Evolutionary conservation across 805 yeast genomes (phyloP).

Genomic region (Saturnispora gosingensis): DNA sequence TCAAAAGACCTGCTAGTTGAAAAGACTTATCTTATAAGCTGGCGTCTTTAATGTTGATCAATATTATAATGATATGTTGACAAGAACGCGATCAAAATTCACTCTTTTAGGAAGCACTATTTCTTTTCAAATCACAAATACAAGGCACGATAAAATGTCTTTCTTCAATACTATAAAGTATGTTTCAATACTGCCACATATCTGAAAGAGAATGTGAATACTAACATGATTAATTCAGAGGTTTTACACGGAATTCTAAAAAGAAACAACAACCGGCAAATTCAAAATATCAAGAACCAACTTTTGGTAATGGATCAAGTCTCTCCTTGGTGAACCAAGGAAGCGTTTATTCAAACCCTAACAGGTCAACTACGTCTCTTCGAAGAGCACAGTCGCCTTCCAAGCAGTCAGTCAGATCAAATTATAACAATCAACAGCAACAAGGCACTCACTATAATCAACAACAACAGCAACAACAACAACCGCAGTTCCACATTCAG

Average conservation of each 20-base stretch:
- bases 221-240: slow-evolving; percentile 26
- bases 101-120: slow-evolving; percentile 1
- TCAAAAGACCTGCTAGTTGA: background rate
- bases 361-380: slow-evolving; percentile 39
- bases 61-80: background rate
- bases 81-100: background rate
- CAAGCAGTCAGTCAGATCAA: slow-evolving; percentile 32
- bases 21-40: background rate
- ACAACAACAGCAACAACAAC: slow-evolving; percentile 10
- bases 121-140: background rate
- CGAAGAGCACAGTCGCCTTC: slow-evolving; percentile 40
- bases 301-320: slow-evolving; percentile 13
- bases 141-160: slow-evolving; percentile 23
- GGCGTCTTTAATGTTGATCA: background rate
- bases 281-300: slow-evolving; percentile 15
- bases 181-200: slow-evolving; percentile 8
- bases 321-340: slow-evolving; percentile 11
- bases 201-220: background rate
- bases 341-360: slow-evolving; percentile 29
- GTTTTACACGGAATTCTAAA: slow-evolving; percentile 44
- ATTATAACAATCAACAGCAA: slow-evolving; percentile 14
- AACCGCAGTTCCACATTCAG: slow-evolving; percentile 18
- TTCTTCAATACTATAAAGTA: slow-evolving; percentile 32
- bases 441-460: background rate
- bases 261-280: slow-evolving; percentile 24